These are phyloP conservation scores for Alternaria novae-zelandiae DNA, from an alignment of 2,329 filamentous ascomycete genomes.

Conservation along the genomic window DNA sequence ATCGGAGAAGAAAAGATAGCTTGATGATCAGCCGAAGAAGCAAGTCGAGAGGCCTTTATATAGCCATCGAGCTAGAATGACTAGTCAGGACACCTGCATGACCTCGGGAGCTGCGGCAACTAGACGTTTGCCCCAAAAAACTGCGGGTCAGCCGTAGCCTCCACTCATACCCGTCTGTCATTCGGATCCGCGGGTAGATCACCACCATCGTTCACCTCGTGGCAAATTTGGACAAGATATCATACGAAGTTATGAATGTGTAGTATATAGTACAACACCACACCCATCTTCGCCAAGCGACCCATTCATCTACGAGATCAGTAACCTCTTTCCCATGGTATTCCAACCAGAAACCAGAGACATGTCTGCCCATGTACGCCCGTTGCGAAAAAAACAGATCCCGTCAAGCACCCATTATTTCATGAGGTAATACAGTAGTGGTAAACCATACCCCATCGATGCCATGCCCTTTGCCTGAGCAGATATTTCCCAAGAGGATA, in stretches of 20 bases:
- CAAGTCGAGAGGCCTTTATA: too few species aligned
- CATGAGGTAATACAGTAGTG: neutral
- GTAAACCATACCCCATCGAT: neutral
- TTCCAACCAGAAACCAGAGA: neutral
- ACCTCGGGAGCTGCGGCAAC: neutral
- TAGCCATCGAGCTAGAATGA: neutral
- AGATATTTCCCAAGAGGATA: neutral
- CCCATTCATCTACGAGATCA: neutral
- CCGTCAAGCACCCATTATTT: neutral
- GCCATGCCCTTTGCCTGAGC: neutral
- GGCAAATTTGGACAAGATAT: neutral
- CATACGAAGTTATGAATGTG: neutral
- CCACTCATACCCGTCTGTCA: neutral
- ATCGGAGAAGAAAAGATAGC: neutral
- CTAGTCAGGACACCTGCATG: neutral
- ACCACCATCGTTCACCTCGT: neutral
- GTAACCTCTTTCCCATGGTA: neutral
- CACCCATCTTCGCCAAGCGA: neutral
- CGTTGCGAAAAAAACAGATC: neutral
- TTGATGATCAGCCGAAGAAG: neutral
- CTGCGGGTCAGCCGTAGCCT: neutral
- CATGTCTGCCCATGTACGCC: neutral
- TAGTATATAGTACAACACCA: neutral
- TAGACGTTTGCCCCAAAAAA: neutral
- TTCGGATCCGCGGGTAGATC: neutral